A percentile compares a stretch with the other conserved stretches of the same genome.
Conservation (phyloP, 805 yeast species). For the Candida xyloterini region DNA sequence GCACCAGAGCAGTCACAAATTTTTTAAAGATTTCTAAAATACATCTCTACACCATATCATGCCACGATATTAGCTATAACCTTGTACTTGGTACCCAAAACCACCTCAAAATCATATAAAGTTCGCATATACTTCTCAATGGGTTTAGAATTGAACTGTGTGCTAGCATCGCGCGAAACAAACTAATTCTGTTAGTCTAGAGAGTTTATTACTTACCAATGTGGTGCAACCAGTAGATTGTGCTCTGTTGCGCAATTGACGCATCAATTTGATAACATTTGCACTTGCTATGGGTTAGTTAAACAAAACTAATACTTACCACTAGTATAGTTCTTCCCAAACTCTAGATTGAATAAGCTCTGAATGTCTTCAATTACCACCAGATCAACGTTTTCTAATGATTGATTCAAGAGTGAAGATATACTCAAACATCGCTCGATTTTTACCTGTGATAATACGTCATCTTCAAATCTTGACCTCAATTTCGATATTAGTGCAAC, state of each 20-base stretch:
- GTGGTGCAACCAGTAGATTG: constrained; percentile 17
- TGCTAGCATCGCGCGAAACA: constrained; percentile 15
- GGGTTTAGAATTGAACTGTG: constrained; percentile 20
- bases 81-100: constrained; percentile 3
- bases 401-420: constrained; percentile 5
- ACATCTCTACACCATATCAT: constrained; percentile 4
- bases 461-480: not conserved
- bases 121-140: constrained; percentile 20
- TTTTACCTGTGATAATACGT: constrained; percentile 5
- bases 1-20: constrained; percentile 10
- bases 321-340: constrained; percentile 19
- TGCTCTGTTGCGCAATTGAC: constrained; percentile 24
- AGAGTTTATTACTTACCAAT: constrained; percentile 20
- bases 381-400: constrained; percentile 6
- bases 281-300: constrained; percentile 21
- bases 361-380: constrained; percentile 30
- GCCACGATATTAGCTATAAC: not conserved
- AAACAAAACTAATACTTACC: constrained; percentile 22
- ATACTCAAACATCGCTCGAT: constrained; percentile 18
- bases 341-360: constrained; percentile 26
- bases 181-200: constrained; percentile 11
- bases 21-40: not conserved
- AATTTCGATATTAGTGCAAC: not conserved
- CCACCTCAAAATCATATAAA: constrained; percentile 24
- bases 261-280: constrained; percentile 13